These are phyloP conservation scores for Setomelanomma holmii DNA, from an alignment of 2,329 filamentous ascomycete genomes.

Conservation along the genomic window DNA sequence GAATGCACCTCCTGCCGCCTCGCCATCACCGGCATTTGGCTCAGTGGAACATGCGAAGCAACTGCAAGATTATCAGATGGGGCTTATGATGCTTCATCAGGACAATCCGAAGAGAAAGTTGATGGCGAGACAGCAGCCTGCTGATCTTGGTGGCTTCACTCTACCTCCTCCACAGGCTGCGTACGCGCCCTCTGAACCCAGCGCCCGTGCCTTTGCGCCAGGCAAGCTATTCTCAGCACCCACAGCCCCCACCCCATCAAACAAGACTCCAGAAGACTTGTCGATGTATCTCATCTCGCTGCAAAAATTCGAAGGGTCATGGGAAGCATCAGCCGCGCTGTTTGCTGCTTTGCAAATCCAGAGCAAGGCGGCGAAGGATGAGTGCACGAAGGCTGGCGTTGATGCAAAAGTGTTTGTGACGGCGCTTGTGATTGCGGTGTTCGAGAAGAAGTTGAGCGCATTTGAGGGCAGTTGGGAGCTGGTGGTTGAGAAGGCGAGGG, in stretches of 20 bases:
- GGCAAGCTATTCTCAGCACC: background rate
- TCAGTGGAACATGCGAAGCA: background rate
- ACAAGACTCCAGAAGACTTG: constrained; percentile 25
- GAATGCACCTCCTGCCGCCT: background rate
- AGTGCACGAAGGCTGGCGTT: constrained; percentile 7
- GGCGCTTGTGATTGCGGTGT: constrained; percentile 55
- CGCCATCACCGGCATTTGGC: background rate
- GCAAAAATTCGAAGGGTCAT: constrained; percentile 65
- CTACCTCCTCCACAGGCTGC: no score
- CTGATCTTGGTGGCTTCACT: no score
- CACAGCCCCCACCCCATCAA: constrained; percentile 6
- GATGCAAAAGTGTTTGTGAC: constrained; percentile 40
- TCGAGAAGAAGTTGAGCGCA: constrained; percentile 55
- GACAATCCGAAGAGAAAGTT: background rate
- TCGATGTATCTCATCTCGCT: constrained; percentile 59
- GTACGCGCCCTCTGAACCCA: no score
- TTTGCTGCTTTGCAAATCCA: constrained; percentile 23
- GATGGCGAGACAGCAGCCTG: no score
- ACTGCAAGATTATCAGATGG: background rate
- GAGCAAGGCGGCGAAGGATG: background rate
- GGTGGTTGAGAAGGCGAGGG: constrained; percentile 66
- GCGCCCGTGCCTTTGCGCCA: background rate
- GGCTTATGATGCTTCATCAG: background rate
- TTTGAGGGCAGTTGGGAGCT: constrained; percentile 69
- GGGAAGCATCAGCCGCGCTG: constrained; percentile 49